Evolutionary conservation across 176 grass and related monocot genomes (phyloP).

Genomic region (Zea luxurians): DNA sequence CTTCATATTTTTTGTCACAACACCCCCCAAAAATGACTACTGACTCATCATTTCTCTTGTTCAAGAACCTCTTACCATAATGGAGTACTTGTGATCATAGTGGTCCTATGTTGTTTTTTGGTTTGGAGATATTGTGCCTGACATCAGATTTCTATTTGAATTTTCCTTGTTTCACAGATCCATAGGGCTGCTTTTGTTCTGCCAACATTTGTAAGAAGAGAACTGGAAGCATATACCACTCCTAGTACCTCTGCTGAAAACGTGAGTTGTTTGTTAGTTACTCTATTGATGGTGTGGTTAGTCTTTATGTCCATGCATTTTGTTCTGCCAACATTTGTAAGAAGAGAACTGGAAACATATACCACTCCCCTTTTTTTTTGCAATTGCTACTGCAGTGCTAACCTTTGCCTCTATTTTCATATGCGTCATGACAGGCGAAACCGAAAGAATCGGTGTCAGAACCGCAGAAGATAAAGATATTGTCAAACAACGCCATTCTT

Average conservation of each 20-base stretch:
- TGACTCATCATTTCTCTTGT: background rate
- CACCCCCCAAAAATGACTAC: background rate
- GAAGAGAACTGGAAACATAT: no score
- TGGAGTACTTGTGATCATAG: background rate
- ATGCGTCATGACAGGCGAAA: slow-evolving; percentile 33
- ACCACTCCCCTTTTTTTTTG: background rate
- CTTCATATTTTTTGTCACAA: background rate
- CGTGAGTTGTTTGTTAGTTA: slow-evolving; percentile 31
- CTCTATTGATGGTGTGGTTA: background rate
- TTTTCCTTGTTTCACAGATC: slow-evolving; percentile 49
- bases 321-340: no score
- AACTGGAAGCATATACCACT: slow-evolving; percentile 46
- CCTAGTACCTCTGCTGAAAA: slow-evolving; percentile 41
- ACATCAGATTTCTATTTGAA: background rate
- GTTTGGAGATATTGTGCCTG: background rate
- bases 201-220: slow-evolving; percentile 78
- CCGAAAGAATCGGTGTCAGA: background rate
- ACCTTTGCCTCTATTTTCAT: background rate
- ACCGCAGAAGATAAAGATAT: slow-evolving; percentile 46
- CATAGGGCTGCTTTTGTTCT: slow-evolving; percentile 88
- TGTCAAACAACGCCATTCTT: slow-evolving; percentile 30
- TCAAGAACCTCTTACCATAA: background rate
- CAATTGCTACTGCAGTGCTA: background rate
- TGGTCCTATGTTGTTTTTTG: background rate
- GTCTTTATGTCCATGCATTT: background rate